Conservation (phyloP, 768 basidiomycete genomes). For the Chalciporus pseudorubinellus region DNA sequence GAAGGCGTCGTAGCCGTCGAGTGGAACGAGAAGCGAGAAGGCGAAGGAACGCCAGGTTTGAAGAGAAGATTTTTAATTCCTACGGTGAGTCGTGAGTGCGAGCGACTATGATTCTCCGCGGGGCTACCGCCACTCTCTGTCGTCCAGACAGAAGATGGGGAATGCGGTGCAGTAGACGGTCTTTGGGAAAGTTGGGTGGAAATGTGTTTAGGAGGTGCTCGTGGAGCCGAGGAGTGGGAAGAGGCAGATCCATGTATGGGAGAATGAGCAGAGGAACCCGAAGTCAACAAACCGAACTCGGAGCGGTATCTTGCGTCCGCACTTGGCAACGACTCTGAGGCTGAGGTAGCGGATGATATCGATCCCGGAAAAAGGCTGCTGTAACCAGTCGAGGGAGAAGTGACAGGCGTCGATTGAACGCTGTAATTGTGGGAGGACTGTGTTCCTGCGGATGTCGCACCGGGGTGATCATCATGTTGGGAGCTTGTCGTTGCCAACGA, state of each 20-base stretch:
- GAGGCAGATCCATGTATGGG: slow-evolving; percentile 11
- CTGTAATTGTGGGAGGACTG: slow-evolving; percentile 11
- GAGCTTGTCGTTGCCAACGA: slow-evolving; percentile 14
- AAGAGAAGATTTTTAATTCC: slow-evolving; percentile 37
- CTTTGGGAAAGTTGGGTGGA: slow-evolving; percentile 6
- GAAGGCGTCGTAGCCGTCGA: slow-evolving; percentile 11
- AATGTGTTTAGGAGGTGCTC: not conserved
- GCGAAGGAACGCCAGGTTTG: slow-evolving; percentile 28
- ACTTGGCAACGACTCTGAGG: slow-evolving; percentile 23
- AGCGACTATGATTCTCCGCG: slow-evolving; percentile 9
- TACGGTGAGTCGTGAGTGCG: slow-evolving; percentile 20
- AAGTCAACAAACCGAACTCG: slow-evolving; percentile 14
- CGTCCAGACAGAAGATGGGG: not conserved
- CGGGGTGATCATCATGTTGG: slow-evolving; percentile 11
- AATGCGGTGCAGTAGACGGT: slow-evolving; percentile 18
- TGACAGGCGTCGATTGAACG: slow-evolving; percentile 25
- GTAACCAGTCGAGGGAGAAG: slow-evolving; percentile 23
- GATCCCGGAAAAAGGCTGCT: slow-evolving; percentile 20
- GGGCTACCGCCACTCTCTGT: not conserved
- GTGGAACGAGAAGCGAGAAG: slow-evolving; percentile 21
- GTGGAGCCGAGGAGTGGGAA: slow-evolving; percentile 9
- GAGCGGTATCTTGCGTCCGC: slow-evolving; percentile 12
- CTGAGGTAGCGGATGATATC: slow-evolving; percentile 25
- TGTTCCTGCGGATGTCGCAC: not conserved
- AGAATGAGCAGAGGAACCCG: slow-evolving; percentile 8